Evolutionary conservation across 495 filamentous ascomycete species (phyloP).

Genomic region (Corynascus novoguineensis): DNA sequence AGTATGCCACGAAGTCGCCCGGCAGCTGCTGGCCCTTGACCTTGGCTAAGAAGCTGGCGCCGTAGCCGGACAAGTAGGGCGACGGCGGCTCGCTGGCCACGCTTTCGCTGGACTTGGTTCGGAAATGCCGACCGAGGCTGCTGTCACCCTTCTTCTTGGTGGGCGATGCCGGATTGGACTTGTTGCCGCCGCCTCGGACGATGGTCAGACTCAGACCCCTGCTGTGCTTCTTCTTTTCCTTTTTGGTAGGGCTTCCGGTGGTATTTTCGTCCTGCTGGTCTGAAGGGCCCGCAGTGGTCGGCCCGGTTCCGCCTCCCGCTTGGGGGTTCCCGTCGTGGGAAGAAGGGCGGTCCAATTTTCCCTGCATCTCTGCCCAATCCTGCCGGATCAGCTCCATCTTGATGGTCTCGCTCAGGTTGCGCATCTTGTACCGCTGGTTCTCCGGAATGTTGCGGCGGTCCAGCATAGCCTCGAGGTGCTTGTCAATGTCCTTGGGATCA

Average conservation of each 20-base stretch:
- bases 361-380: conserved; percentile 63
- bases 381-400: conserved; percentile 93
- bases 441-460: conserved; percentile 88
- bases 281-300: background rate
- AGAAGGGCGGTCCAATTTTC: conserved; percentile 32
- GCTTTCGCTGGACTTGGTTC: conserved; percentile 49
- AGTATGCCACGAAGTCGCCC: conserved; percentile 74
- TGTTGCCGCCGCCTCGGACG: conserved; percentile 45
- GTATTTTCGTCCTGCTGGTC: conserved; percentile 26
- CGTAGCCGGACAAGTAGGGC: conserved; percentile 31
- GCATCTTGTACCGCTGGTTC: conserved; percentile 89
- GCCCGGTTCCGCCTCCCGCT: conserved; percentile 13
- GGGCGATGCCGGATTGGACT: conserved; percentile 38
- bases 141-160: conserved; percentile 48
- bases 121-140: conserved; percentile 46
- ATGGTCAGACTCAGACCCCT: conserved; percentile 75
- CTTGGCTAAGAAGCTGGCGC: conserved; percentile 44
- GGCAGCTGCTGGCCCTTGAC: conserved; percentile 54
- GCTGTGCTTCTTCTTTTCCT: conserved; percentile 59
- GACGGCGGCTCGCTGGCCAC: conserved; percentile 44
- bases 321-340: conserved; percentile 21
- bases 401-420: conserved; percentile 77
- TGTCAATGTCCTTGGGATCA: conserved; percentile 46
- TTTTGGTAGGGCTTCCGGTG: conserved; percentile 30
- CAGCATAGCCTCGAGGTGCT: conserved; percentile 61